phyloP scores from a whole-genome alignment of 768 basidiomycete genomes.

The Naganishia randhawae region DNA sequence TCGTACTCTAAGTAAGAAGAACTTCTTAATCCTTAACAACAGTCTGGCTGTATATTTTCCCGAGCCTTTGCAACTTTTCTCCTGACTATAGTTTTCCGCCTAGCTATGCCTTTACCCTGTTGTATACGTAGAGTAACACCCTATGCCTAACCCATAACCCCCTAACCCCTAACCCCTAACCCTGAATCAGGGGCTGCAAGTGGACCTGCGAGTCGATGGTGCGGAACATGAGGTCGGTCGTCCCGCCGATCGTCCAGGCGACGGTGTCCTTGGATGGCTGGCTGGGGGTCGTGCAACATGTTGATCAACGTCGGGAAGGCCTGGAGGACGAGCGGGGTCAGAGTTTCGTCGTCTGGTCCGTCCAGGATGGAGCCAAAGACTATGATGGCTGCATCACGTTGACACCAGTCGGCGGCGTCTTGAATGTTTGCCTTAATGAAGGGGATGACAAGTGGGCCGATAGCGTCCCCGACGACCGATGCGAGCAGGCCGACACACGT shows the following conservation, averaged over 20 bases:
- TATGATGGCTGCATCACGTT: constrained; percentile 96
- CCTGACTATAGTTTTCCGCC: too few species aligned
- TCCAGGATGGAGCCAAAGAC: constrained; percentile 96
- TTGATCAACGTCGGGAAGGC: constrained; percentile 88
- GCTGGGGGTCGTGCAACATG: constrained; percentile 84
- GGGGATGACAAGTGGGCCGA: constrained; percentile 89
- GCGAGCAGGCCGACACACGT: constrained; percentile 86
- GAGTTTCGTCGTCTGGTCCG: constrained; percentile 81
- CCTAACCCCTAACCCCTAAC: too few species aligned
- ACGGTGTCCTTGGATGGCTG: constrained; percentile 93
- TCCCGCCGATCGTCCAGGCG: constrained; percentile 94
- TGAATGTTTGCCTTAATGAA: constrained; percentile 98
- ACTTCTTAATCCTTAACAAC: too few species aligned
- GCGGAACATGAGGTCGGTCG: constrained; percentile 80
- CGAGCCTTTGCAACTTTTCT: too few species aligned
- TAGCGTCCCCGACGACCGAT: constrained; percentile 79
- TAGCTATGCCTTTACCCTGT: too few species aligned
- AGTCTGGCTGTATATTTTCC: too few species aligned
- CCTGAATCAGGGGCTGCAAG: constrained; percentile 74
- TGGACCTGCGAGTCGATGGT: constrained; percentile 87
- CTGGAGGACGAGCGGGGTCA: constrained; percentile 86
- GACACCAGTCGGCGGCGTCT: constrained; percentile 76
- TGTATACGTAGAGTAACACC: too few species aligned
- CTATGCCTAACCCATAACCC: too few species aligned
- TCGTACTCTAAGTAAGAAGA: constrained; percentile 10